Base-by-base conservation (phyloP, 1,284 basidiomycete genomes). In the Irpex lacteus region DNA sequence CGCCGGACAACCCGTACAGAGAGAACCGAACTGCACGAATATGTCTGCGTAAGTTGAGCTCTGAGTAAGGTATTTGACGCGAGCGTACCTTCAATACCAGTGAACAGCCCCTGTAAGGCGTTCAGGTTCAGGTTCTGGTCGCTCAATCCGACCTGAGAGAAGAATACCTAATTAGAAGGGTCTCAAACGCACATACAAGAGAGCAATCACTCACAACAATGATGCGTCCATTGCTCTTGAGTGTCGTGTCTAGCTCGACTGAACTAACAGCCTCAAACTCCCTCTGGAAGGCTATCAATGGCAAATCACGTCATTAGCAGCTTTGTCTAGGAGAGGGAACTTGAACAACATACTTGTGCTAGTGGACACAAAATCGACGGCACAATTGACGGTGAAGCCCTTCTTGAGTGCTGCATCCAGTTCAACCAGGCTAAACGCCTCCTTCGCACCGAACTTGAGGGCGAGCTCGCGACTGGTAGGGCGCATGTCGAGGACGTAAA, bases 401-500 rank as follows among this genome's bases (percentile, higher is more conserved):
- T 67, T 66, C 26, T 66, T 53, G 0, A 67, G 60, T 60, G 63
- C 68, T 5, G 63, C 64, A 21, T 66, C 66, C 9, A 75, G 65
- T n/a, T 71, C 67, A 8, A 67, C 63, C 1, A 70, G 65, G 37
- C 70, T 63, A 47, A 72, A 72, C 13, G 67, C 73, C 37, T 68
- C 66, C 13, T 61, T 65, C 3, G 72, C 73, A 8, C 73, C 72
- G n/a, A 72, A 68, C 19, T 70, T 61, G 7, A 72, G 5, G 9
- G 71, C 72, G 13, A 72, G 67, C 32, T 67, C 61, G 36, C 73
- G 68, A 6, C 71, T 68, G 34, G 54, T 68, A 5, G 67, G 69
- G 52, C 69, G 70, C 65, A 69, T 69, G 62, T 75, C 72, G 59
- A 71, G 60, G 32, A 67, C 70, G 60, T 69, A 74, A 2, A 74